Base-by-base conservation (phyloP, 129 eudicot genomes). In the Ambrosia trifida region DNA sequence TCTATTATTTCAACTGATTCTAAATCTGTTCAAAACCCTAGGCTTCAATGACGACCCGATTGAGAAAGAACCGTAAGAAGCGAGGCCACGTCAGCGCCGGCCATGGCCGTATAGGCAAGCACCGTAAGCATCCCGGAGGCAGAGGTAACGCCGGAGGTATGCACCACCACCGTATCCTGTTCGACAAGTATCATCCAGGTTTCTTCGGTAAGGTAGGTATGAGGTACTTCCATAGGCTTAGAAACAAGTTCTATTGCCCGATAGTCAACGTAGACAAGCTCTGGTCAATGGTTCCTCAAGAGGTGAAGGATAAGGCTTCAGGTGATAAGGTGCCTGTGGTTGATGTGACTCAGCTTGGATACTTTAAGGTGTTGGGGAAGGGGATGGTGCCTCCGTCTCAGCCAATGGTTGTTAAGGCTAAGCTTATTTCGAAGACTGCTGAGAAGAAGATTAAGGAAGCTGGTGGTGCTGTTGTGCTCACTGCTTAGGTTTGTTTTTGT, bases 151-250 rank as follows among this genome's bases (percentile, higher is more conserved):
- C 96, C 61, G 89, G 92, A 61, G 92, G 96, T 0, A 81, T 89
- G 93, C 96, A 89, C 80, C 96, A 89, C 83, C 96, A 86, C 83
- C 86, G 96, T 4, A 89, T 89, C 85, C 85, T 89, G 28, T 89
- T 89, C 90, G 96, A 89, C 86, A 89, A 89, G 83, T 89, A 89
- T 70, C 90, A 86, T 78, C 96, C 96, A 6, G 96, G 96, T 2
- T 89, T 86, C 80, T 89, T 89, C 69, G 96, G 96, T 2, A 89
- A 89, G 53, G 96, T 89, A 43, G 96, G 96, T 73, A 89, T 84
- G 96, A 58, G 96, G 35, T 89, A 89, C 86, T 86, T 89, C 70
- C 94, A 89, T 80, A 78, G 19, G 79, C 90, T 86, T 28, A 79
- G 90, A 4, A 89, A 89, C 88, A 86, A 89, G 72, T 90, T 90